Evolutionary conservation across 352 stramenopile genomes (phyloP).

Genomic region (Globisporangium solare): DNA sequence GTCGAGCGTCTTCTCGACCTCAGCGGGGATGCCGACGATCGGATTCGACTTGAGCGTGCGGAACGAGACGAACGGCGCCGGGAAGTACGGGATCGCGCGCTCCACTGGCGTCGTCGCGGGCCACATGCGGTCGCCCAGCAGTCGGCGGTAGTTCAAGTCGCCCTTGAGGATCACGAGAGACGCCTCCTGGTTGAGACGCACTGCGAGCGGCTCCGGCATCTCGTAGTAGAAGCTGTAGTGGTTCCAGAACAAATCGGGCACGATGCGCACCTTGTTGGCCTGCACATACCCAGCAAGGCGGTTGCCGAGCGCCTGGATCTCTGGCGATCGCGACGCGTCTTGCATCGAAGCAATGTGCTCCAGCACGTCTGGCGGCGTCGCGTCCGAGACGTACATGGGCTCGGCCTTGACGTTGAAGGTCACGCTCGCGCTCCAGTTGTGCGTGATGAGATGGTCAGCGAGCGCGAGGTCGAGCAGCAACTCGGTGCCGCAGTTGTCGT

Average conservation of each 20-base stretch:
- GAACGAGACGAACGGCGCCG: slow-evolving; percentile 58
- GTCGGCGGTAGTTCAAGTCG: slow-evolving; percentile 96
- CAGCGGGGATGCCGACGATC: slow-evolving; percentile 44
- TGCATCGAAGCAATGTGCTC: slow-evolving; percentile 62
- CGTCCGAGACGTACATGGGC: slow-evolving; percentile 81
- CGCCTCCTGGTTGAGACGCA: slow-evolving; percentile 24
- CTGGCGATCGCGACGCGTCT: slow-evolving; percentile 16
- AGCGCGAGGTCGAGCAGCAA: slow-evolving; percentile 65
- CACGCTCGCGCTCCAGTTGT: slow-evolving; percentile 45
- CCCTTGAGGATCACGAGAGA: slow-evolving; percentile 95
- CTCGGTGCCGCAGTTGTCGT: slow-evolving; percentile 78
- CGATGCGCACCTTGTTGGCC: slow-evolving; percentile 18
- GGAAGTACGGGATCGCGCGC: slow-evolving; percentile 80
- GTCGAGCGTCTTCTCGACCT: slow-evolving; percentile 39
- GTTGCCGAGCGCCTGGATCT: slow-evolving; percentile 45
- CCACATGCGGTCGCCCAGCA: slow-evolving; percentile 94
- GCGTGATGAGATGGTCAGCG: slow-evolving; percentile 51
- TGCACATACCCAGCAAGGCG: slow-evolving; percentile 33
- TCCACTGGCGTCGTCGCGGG: slow-evolving; percentile 74
- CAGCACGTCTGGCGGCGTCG: slow-evolving; percentile 46
- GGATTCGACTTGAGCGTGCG: slow-evolving; percentile 72
- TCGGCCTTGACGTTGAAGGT: slow-evolving; percentile 71
- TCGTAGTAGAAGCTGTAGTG: slow-evolving; percentile 75
- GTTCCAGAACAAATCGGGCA: slow-evolving; percentile 56
- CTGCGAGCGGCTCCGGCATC: slow-evolving; percentile 32